These are phyloP conservation scores for Aureobasidium lini DNA, from an alignment of 2,329 filamentous ascomycete species.

Conservation along the genomic window DNA sequence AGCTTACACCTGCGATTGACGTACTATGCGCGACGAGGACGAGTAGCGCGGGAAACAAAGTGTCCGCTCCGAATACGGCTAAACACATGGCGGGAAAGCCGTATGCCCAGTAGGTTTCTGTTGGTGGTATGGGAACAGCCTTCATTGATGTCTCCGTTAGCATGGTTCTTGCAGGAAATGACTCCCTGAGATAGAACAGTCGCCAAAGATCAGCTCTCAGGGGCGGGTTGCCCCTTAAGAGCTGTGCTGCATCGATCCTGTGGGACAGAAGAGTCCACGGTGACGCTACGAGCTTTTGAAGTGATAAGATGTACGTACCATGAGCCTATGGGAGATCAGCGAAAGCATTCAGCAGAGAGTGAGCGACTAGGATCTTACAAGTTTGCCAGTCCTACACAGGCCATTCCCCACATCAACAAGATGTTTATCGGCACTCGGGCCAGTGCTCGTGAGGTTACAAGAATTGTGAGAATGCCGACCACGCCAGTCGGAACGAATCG, in stretches of 20 bases:
- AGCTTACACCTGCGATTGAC: too few relatives aligned
- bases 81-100: conserved; percentile 60
- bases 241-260: too few relatives aligned
- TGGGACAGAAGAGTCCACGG: too few relatives aligned
- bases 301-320: too few relatives aligned
- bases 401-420: conserved; percentile 51
- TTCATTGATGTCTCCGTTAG: conserved; percentile 38
- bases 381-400: conserved; percentile 47
- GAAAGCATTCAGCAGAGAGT: too few relatives aligned
- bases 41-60: conserved; percentile 57
- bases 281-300: too few relatives aligned
- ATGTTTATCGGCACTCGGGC: conserved; percentile 51
- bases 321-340: too few relatives aligned
- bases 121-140: conserved; percentile 53
- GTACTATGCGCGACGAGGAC: conserved; percentile 54
- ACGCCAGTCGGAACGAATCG: conserved; percentile 62
- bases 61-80: conserved; percentile 59
- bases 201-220: too few relatives aligned
- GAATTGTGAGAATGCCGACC: conserved; percentile 50
- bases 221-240: too few relatives aligned
- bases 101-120: conserved; percentile 60
- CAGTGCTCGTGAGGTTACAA: conserved; percentile 50
- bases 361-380: conserved; percentile 25
- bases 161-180: neutral
- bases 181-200: too few relatives aligned